Evolutionary conservation across 2,329 filamentous ascomycete genomes (phyloP), one percentile per base, ranked within the genome.

Genomic region (Gnomoniopsis sp.): DNA sequence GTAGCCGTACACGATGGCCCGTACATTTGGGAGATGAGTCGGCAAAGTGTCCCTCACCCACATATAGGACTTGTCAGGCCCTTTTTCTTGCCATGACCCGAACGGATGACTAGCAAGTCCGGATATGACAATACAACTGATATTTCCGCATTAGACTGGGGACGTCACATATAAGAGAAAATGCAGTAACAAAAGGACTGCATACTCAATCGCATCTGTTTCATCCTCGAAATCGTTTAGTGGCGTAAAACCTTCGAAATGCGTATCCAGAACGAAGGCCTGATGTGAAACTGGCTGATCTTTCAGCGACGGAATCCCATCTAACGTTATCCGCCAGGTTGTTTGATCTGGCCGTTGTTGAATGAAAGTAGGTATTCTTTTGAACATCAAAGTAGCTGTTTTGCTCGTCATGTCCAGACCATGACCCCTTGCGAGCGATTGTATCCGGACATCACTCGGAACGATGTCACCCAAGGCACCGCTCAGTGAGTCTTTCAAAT

Each of bases 21-120:
- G 58, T 12, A 62, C 53, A 1, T 58, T 38, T 3, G 62, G 64
- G 6, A 69, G n/a, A 14, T 48, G 8, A 1, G 52, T 50, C 7
- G 66, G 66, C 22, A 69, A 57, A 2, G 48, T 59, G 48, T 70
- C 68, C 15, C 67, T 61, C 36, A 70, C 63, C 67, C 67, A 70
- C 68, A 70, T 69, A 23, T 47, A 61, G n/a, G 30, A 46, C 44
- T 60, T 53, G 36, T 62, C 57, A 8, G 21, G 12, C 10, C 60
- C 60, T 12, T 59, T 54, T 3, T 57, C 49, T 49, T 62, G 60
- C 60, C 60, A 62, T 2, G 60, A 62, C 7, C 60, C 60, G n/a
- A 62, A 59, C 10, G 60, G 48, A 33, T 62, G 60, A 19, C 60
- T 59, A 11, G 57, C 53, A 22, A 62, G 56, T 1, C 60, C 60